Evolutionary conservation across 306 rosid genomes (phyloP), one percentile per base, ranked within the genome.

Genomic region (Cucumis sativus): DNA sequence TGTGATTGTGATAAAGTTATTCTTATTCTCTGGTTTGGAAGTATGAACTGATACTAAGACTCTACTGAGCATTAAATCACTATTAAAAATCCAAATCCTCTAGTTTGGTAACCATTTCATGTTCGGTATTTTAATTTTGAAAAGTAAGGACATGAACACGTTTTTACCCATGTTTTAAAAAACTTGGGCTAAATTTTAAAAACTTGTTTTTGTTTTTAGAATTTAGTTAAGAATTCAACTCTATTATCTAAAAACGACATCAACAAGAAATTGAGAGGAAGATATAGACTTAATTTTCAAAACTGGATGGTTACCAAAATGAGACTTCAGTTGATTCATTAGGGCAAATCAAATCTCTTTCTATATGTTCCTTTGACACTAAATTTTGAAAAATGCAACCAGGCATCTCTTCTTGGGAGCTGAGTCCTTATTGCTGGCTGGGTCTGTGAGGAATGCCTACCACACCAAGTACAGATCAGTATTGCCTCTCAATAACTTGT

Each of bases 361-460:
- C 6, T 37, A 18, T 8, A 65, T 66, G 16, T 66, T 66, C 49
- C 49, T 52, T n/a, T 43, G 3, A 43, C 23, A 18, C 51, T 41
- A 41, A 68, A 3, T 10, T 68, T 68, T 68, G 75, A 41, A 43
- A 43, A 20, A 68, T 68, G 56, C 2, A 70, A 35, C 77, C 60
- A 93, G 98, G 98, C 43, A 77, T 39, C 84, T 83, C 79, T 93
- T 93, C 86, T 33, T 93, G 86, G 98, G 89, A 74, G 97, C 97
- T 8, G 98, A 91, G 86, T 91, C 92, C 0, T 90, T 97, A 71
- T 87, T 93, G 57, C 78, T 93, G 83, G 98, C 97, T n/a, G 98
- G 98, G 76, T 91, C 98, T 10, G 92, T 97, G 2, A 87, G 80
- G 94, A 93, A 93, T 60, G 98, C 98, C 13, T 93, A 93, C 79